phyloP scores from a whole-genome alignment of 441 rosid genomes.

The Brassica hybrid region DNA sequence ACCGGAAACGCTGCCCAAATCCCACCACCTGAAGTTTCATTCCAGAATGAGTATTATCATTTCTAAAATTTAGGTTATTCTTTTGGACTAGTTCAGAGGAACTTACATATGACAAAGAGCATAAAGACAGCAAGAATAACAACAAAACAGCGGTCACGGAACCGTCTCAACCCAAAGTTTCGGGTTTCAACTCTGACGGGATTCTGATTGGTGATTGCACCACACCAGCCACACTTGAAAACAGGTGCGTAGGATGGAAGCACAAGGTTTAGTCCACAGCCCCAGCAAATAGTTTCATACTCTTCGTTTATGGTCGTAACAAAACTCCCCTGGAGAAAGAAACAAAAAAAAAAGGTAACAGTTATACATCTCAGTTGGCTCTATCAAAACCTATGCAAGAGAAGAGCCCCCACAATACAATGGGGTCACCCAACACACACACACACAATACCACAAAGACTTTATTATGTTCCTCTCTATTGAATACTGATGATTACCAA shows the following conservation, averaged over 20 bases:
- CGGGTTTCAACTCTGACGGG: constrained; percentile 52
- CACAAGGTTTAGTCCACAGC: constrained; percentile 84
- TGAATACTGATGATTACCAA: neutral
- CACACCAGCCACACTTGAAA: constrained; percentile 98
- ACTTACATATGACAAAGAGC: constrained; percentile 78
- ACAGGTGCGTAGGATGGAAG: constrained; percentile 68
- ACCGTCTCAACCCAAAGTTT: constrained; percentile 65
- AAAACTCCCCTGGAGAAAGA: constrained; percentile 50
- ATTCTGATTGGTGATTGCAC: constrained; percentile 78
- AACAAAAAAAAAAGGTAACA: neutral
- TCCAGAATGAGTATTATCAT: constrained; percentile 15
- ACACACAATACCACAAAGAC: neutral
- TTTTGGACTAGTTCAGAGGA: constrained; percentile 8
- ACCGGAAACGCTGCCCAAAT: constrained; percentile 83
- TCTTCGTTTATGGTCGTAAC: constrained; percentile 58
- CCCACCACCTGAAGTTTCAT: constrained; percentile 73
- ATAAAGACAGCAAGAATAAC: constrained; percentile 66
- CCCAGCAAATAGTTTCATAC: constrained; percentile 78
- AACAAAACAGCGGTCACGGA: constrained; percentile 84
- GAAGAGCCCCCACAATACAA: constrained; percentile 3
- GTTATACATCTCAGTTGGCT: neutral
- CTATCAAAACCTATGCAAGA: constrained; percentile 1
- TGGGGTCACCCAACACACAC: too few species aligned
- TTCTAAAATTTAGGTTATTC: neutral
- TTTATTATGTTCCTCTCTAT: neutral